Evolutionary conservation across 805 yeast genomes (phyloP).

Genomic region (Ogataea nonfermentans): DNA sequence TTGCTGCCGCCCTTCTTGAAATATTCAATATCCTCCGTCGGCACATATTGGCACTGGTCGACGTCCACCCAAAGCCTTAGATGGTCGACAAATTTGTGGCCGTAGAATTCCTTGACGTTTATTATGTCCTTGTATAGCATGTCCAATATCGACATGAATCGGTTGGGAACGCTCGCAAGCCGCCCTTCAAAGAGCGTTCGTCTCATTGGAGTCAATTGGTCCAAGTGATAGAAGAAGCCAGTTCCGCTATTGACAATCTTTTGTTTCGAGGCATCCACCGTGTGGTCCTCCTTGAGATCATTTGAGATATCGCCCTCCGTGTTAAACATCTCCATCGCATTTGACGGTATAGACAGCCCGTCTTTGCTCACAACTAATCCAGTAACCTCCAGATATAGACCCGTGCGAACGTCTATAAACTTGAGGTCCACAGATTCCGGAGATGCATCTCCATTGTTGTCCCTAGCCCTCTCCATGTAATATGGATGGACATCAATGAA

Average conservation of each 20-base stretch:
- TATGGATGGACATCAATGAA: slow-evolving; percentile 48
- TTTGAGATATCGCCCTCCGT: slow-evolving; percentile 21
- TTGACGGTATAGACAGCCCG: slow-evolving; percentile 15
- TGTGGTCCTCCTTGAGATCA: slow-evolving; percentile 18
- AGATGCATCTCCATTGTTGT: slow-evolving; percentile 46
- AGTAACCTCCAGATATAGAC: slow-evolving; percentile 56
- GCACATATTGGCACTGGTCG: slow-evolving; percentile 39
- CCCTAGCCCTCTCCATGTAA: slow-evolving; percentile 46
- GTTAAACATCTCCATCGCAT: slow-evolving; percentile 17
- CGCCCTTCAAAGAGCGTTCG: slow-evolving; percentile 32
- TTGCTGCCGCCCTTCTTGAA: slow-evolving; percentile 35
- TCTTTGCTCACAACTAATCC: slow-evolving; percentile 39
- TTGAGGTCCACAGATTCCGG: slow-evolving; percentile 49
- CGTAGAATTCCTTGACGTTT: slow-evolving; percentile 23
- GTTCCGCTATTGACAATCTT: slow-evolving; percentile 36
- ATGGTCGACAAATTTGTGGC: slow-evolving; percentile 36
- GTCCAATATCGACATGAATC: slow-evolving; percentile 22
- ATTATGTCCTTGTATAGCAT: slow-evolving; percentile 27
- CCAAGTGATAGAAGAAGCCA: slow-evolving; percentile 33
- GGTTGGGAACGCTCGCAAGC: slow-evolving; percentile 30
- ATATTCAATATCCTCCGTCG: slow-evolving; percentile 38
- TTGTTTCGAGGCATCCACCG: slow-evolving; percentile 20
- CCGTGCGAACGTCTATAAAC: slow-evolving; percentile 59
- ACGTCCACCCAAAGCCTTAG: slow-evolving; percentile 38
- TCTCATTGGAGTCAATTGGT: slow-evolving; percentile 27